Conservation (phyloP, 2,329 filamentous ascomycete species). For the Cladosporium austrohemisphaericum region DNA sequence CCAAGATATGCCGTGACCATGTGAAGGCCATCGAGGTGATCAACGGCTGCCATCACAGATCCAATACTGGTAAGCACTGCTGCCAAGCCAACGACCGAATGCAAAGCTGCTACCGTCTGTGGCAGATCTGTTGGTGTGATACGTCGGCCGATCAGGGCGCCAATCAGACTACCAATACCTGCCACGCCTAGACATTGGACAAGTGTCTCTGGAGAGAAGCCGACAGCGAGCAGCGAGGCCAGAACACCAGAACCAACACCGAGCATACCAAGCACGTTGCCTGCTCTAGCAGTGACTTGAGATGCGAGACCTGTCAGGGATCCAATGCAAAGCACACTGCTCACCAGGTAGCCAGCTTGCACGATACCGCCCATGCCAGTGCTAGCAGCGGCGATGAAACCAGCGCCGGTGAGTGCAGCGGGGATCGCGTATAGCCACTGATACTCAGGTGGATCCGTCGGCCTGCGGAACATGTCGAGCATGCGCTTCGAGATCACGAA, state of each 20-base stretch:
- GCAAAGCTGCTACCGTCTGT: constrained; percentile 82
- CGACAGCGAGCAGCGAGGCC: constrained; percentile 75
- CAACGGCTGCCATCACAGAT: constrained; percentile 69
- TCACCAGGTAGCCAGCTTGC: constrained; percentile 82
- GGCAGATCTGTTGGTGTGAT: constrained; percentile 86
- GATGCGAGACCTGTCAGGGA: constrained; percentile 79
- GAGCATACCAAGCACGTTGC: constrained; percentile 81
- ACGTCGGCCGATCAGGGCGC: constrained; percentile 74
- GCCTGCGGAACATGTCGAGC: constrained; percentile 85
- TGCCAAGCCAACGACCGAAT: constrained; percentile 85
- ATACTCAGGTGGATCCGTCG: constrained; percentile 83
- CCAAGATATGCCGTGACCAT: constrained; percentile 83
- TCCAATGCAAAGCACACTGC: constrained; percentile 78
- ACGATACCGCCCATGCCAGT: constrained; percentile 81
- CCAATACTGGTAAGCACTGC: constrained; percentile 86
- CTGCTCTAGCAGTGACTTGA: constrained; percentile 76
- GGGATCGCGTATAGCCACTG: constrained; percentile 82
- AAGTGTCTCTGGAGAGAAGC: constrained; percentile 73
- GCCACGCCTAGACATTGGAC: constrained; percentile 77
- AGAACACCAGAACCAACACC: constrained; percentile 80
- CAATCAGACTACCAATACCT: constrained; percentile 63
- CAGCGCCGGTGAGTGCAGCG: constrained; percentile 71
- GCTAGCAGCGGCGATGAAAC: constrained; percentile 73
- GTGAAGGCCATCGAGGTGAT: constrained; percentile 69
- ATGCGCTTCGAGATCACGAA: constrained; percentile 92